Evolutionary conservation across 306 rosid genomes (phyloP), one percentile per base, ranked within the genome.

Genomic region (Abrus pulchellus): DNA sequence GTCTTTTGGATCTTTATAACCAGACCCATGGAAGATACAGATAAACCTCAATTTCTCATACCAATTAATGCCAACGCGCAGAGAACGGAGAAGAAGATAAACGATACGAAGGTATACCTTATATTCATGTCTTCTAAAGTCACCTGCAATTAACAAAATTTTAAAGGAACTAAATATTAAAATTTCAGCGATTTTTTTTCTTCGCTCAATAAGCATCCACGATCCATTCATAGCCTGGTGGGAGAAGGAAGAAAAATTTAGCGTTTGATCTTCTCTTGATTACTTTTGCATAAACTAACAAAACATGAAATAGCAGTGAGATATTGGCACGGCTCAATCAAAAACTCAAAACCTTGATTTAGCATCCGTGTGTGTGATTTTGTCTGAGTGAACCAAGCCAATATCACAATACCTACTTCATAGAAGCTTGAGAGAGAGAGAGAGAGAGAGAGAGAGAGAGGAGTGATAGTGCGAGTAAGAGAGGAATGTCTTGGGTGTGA

Each of bases 271-370:
- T 64, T 52, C 14, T 57, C 10, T 72, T 73, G 28, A 13, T 6
- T 29, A 6, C 13, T 5, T 3, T 9, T 43, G 13, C 33, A 11
- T 0, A 32, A 60, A n/a, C 12, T 53, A 43, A 20, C 12, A 41
- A 14, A 32, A 74, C 34, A 89, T 85, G 94, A 90, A 84, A 75
- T 63, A 84, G 79, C 80, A 85, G 49, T 89, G 82, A 85, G 88
- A 90, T 90, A 90, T 90, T 90, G 94, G 87, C 94, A 82, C 94
- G 94, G 91, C 92, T 90, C 94, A 90, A 90, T 90, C 92, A 90
- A 79, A 90, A 52, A 30, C 0, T 5, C 52, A 60, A 83, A 80
- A 78, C 54, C 29, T 9, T 1, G 4, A 36, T 2, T 4, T 2
- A 36, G 40, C 3, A 36, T 36, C 4, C 4, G 40, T 36, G 40